These are phyloP conservation scores for Cercospora brassicicola DNA, from an alignment of 2,329 filamentous ascomycete genomes.

Conservation along the genomic window DNA sequence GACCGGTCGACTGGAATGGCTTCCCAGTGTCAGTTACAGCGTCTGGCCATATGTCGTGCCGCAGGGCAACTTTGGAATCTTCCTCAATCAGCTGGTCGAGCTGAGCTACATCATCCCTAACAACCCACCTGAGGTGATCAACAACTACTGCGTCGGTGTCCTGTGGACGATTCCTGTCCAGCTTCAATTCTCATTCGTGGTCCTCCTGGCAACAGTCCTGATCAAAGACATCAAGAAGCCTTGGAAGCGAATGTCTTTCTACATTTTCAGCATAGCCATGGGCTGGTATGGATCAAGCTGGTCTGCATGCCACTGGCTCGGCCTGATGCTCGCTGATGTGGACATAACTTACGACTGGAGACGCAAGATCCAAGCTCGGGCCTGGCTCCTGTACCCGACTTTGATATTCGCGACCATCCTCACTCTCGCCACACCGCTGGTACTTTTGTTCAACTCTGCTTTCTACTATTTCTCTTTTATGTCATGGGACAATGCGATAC, in stretches of 20 bases:
- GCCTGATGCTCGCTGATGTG: slow-evolving; percentile 48
- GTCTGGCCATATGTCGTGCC: slow-evolving; percentile 50
- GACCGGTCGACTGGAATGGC: slow-evolving; percentile 46
- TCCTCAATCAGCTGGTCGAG: slow-evolving; percentile 48
- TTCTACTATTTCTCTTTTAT: slow-evolving; percentile 44
- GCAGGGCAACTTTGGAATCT: slow-evolving; percentile 45
- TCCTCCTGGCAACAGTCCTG: slow-evolving; percentile 46
- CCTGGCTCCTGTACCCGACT: slow-evolving; percentile 42
- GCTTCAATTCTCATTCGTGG: slow-evolving; percentile 50
- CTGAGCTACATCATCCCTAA: slow-evolving; percentile 52
- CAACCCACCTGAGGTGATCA: slow-evolving; percentile 49
- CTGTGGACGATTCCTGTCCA: slow-evolving; percentile 54
- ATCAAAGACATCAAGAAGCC: slow-evolving; percentile 49
- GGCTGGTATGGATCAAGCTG: slow-evolving; percentile 51
- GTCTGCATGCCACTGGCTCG: slow-evolving; percentile 50
- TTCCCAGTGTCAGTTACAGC: slow-evolving; percentile 51
- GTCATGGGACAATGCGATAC: slow-evolving; percentile 46
- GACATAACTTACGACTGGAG: slow-evolving; percentile 51
- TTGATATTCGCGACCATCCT: slow-evolving; percentile 41
- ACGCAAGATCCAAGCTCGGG: slow-evolving; percentile 41
- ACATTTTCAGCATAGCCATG: slow-evolving; percentile 45
- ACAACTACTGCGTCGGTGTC: slow-evolving; percentile 53
- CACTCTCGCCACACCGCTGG: slow-evolving; percentile 39
- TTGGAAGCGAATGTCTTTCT: slow-evolving; percentile 51
- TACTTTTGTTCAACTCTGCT: slow-evolving; percentile 41